These are phyloP conservation scores for Ramalina peruviana DNA, from an alignment of 495 filamentous ascomycete genomes.

Conservation along the genomic window DNA sequence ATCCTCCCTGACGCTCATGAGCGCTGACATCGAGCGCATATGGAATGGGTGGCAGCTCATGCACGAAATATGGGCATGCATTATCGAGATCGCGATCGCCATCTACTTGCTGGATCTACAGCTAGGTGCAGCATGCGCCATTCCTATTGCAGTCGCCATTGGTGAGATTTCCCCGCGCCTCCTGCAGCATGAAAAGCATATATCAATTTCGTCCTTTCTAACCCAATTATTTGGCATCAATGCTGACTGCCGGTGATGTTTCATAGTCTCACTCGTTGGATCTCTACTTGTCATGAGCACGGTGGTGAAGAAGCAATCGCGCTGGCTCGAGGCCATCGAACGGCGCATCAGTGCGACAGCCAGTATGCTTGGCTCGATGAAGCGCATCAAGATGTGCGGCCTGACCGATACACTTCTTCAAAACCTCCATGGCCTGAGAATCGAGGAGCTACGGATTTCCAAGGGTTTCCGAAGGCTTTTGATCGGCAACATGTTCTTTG, in stretches of 20 bases:
- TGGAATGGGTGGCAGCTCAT: conserved; percentile 31
- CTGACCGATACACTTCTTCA: conserved; percentile 27
- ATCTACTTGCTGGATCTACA: conserved; percentile 42
- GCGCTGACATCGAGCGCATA: conserved; percentile 45
- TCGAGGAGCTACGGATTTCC: conserved; percentile 43
- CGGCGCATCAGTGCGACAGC: conserved; percentile 36
- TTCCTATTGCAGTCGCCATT: conserved; percentile 41
- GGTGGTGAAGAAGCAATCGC: conserved; percentile 32
- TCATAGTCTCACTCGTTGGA: conserved; percentile 22
- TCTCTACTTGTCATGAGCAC: conserved; percentile 32
- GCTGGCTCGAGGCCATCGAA: conserved; percentile 40
- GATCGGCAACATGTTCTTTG: conserved; percentile 39
- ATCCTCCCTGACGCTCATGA: conserved; percentile 48
- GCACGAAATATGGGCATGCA: conserved; percentile 47
- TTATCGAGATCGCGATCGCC: conserved; percentile 44
- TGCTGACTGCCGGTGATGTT: background rate
- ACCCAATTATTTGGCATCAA: too few relatives aligned
- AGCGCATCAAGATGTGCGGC: conserved; percentile 51
- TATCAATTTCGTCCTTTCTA: too few relatives aligned
- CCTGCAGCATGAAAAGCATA: conserved; percentile 2
- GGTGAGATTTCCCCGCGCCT: conserved; percentile 19
- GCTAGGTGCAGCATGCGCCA: conserved; percentile 38
- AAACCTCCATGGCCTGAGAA: conserved; percentile 35
- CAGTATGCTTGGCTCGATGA: conserved; percentile 40
- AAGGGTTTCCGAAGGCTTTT: conserved; percentile 40